Evolutionary conservation across 805 yeast species (phyloP).

Genomic region (Grigorovia humatica): DNA sequence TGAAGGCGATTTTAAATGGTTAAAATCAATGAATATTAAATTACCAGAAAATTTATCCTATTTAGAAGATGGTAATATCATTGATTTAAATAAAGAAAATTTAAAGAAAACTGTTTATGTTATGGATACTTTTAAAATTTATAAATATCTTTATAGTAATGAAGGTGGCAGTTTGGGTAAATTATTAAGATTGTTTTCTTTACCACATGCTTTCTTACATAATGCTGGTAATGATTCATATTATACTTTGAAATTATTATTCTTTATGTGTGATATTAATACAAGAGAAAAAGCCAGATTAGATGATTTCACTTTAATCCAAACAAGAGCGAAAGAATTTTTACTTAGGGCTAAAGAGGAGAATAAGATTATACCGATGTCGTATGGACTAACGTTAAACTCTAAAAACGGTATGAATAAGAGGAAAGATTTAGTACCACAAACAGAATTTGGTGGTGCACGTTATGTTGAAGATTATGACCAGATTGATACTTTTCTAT

Average conservation of each 20-base stretch:
- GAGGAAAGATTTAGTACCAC: slow-evolving; percentile 17
- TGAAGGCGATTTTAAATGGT: slow-evolving; percentile 44
- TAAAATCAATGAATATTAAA: slow-evolving; percentile 35
- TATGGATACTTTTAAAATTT: slow-evolving; percentile 42
- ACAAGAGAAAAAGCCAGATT: slow-evolving; percentile 17
- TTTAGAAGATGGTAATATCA: slow-evolving; percentile 1
- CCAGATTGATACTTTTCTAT: neutral
- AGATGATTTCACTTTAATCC: slow-evolving; percentile 16
- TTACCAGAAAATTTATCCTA: slow-evolving; percentile 27
- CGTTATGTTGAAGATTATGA: slow-evolving; percentile 3
- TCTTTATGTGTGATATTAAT: slow-evolving; percentile 40
- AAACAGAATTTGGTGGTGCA: slow-evolving; percentile 26
- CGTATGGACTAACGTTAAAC: slow-evolving; percentile 14
- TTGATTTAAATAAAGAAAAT: neutral
- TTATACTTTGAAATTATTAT: slow-evolving; percentile 43
- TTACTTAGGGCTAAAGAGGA: slow-evolving; percentile 16
- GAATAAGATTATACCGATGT: slow-evolving; percentile 22
- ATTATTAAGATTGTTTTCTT: slow-evolving; percentile 34
- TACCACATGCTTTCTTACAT: slow-evolving; percentile 53
- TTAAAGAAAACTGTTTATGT: neutral
- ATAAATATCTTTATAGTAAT: slow-evolving; percentile 32
- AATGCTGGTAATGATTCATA: slow-evolving; percentile 68
- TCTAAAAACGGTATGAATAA: neutral
- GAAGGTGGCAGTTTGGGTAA: slow-evolving; percentile 37
- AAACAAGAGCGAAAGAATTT: slow-evolving; percentile 13